Conservation (phyloP, 805 yeast species). For the Ogataea angusta region DNA sequence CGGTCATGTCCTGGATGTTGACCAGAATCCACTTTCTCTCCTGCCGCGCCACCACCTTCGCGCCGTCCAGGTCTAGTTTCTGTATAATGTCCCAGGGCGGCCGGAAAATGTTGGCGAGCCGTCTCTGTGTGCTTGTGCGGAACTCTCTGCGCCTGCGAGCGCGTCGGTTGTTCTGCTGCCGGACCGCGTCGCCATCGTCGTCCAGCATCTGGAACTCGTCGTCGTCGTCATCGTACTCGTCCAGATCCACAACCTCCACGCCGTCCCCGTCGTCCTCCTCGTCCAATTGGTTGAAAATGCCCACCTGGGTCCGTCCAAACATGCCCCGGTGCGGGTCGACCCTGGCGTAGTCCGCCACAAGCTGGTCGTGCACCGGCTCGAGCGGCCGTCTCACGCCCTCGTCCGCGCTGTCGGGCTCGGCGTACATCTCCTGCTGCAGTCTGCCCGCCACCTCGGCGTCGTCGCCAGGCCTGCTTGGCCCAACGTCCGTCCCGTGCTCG, state of each 20-base stretch:
- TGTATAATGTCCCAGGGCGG: slow-evolving; percentile 93
- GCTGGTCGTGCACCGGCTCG: slow-evolving; percentile 71
- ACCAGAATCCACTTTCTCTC: slow-evolving; percentile 78
- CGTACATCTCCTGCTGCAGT: slow-evolving; percentile 62
- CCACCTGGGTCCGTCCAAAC: slow-evolving; percentile 46
- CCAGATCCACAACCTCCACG: slow-evolving; percentile 5
- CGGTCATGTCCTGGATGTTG: slow-evolving; percentile 81
- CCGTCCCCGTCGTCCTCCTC: slow-evolving; percentile 29
- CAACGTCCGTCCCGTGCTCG: slow-evolving; percentile 53
- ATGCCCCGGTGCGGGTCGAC: slow-evolving; percentile 36
- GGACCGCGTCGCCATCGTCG: slow-evolving; percentile 37
- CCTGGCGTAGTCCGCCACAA: slow-evolving; percentile 26
- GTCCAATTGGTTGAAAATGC: slow-evolving; percentile 56
- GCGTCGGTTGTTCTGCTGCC: slow-evolving; percentile 32
- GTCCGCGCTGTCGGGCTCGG: slow-evolving; percentile 33
- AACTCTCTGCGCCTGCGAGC: slow-evolving; percentile 27
- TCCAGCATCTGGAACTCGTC: slow-evolving; percentile 37
- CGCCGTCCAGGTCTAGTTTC: slow-evolving; percentile 64
- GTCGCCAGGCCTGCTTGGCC: slow-evolving; percentile 13
- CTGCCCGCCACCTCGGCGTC: slow-evolving; percentile 57
- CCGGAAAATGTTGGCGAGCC: slow-evolving; percentile 78
- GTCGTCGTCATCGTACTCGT: slow-evolving; percentile 32
- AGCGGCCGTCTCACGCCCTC: slow-evolving; percentile 71
- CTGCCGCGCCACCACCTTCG: slow-evolving; percentile 62
- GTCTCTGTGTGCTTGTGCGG: slow-evolving; percentile 47